phyloP scores from a whole-genome alignment of 2,329 filamentous ascomycete species.

The Atkinsonella hypoxylon region DNA sequence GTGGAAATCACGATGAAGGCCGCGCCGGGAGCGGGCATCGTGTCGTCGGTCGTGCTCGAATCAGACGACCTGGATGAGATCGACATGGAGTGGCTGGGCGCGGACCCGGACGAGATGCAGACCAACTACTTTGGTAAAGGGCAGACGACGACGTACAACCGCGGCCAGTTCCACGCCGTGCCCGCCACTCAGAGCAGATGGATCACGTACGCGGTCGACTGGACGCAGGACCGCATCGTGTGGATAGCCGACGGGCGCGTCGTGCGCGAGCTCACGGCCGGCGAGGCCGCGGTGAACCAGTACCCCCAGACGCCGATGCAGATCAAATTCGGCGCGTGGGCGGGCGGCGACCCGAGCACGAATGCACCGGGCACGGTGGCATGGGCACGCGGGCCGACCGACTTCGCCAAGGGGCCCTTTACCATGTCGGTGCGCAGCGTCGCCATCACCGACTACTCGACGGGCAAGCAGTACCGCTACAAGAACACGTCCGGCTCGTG shows the following conservation, averaged over 20 bases:
- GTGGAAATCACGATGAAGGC: constrained; percentile 78
- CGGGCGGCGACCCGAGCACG: constrained; percentile 64
- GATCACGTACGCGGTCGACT: constrained; percentile 84
- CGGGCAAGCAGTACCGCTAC: constrained; percentile 75
- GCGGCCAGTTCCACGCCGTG: constrained; percentile 65
- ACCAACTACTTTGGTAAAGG: constrained; percentile 97
- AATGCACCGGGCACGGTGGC: constrained; percentile 74
- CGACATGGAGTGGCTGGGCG: constrained; percentile 92
- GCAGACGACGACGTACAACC: constrained; percentile 71
- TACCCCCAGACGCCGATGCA: constrained; percentile 96
- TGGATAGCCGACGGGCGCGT: constrained; percentile 75
- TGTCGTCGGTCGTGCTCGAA: constrained; percentile 82
- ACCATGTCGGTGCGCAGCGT: constrained; percentile 72
- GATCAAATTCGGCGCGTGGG: constrained; percentile 85
- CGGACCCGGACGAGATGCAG: constrained; percentile 67
- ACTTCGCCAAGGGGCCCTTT: constrained; percentile 76
- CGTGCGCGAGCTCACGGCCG: constrained; percentile 61
- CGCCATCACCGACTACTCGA: constrained; percentile 81
- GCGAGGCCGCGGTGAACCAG: constrained; percentile 56
- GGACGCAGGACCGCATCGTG: constrained; percentile 73
- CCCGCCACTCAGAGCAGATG: constrained; percentile 60
- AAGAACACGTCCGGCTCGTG: constrained; percentile 66
- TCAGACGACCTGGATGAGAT: constrained; percentile 93
- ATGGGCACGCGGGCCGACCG: constrained; percentile 78
- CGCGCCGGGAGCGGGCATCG: constrained; percentile 80